Conservation (phyloP, 2,329 filamentous ascomycete species). For the Tolypocladium pustulatum region DNA sequence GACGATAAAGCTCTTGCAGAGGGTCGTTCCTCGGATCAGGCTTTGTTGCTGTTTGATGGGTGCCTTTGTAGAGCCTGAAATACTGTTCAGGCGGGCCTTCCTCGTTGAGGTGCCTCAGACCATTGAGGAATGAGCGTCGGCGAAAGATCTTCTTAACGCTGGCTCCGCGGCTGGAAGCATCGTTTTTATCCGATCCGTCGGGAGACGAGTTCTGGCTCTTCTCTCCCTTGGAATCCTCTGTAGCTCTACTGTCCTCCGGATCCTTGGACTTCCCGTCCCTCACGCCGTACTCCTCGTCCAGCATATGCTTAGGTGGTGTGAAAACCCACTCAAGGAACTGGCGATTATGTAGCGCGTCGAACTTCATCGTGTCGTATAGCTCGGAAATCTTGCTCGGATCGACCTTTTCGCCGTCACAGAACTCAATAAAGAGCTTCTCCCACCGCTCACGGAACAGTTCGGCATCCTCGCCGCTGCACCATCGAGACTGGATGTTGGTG, state of each 20-base stretch:
- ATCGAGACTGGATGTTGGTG: constrained; percentile 71
- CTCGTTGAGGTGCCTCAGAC: constrained; percentile 36
- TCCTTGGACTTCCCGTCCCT: constrained; percentile 32
- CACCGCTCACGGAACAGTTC: constrained; percentile 92
- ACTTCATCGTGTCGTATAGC: constrained; percentile 99
- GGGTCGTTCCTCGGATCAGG: constrained; percentile 78
- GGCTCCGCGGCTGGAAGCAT: constrained; percentile 23
- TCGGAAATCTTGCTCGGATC: constrained; percentile 98
- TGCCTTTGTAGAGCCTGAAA: constrained; percentile 81
- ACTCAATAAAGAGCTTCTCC: constrained; percentile 97
- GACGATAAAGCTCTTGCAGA: constrained; percentile 81
- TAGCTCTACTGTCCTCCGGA: constrained; percentile 26
- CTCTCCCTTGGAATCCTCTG: constrained; percentile 25
- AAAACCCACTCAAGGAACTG: constrained; percentile 97
- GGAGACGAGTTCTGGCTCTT: constrained; percentile 16
- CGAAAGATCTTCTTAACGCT: constrained; percentile 42
- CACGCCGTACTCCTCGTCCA: constrained; percentile 55
- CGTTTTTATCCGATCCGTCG: constrained; percentile 29
- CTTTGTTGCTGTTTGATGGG: constrained; percentile 57
- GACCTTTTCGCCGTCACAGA: constrained; percentile 93
- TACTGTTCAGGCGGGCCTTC: constrained; percentile 60
- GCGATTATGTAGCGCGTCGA: constrained; percentile 92
- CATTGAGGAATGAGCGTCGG: constrained; percentile 49
- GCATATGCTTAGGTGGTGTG: constrained; percentile 69
- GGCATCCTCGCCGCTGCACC: constrained; percentile 94